These are phyloP conservation scores for Hypoxylon sp. DNA, from an alignment of 2,329 filamentous ascomycete species.

Conservation along the genomic window DNA sequence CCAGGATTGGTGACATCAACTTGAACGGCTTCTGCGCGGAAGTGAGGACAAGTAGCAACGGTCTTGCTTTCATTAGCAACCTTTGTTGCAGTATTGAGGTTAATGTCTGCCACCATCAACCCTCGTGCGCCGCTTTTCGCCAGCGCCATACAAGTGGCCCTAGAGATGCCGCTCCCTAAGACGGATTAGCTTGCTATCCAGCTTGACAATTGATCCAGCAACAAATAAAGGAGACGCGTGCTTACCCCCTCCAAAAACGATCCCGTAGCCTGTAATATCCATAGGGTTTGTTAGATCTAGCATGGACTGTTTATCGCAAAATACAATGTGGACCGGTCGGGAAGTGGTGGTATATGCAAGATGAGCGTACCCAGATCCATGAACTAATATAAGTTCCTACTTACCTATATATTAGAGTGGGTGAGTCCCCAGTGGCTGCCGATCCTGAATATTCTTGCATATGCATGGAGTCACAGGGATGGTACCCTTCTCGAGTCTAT, in stretches of 20 bases:
- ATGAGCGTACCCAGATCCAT: background rate
- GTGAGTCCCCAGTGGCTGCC: too few relatives aligned
- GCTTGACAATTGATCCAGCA: background rate
- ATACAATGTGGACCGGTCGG: background rate
- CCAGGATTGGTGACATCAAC: conserved; percentile 30
- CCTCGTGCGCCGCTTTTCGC: conserved; percentile 30
- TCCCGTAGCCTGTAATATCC: conserved; percentile 3
- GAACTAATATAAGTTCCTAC: too few relatives aligned
- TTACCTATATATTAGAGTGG: too few relatives aligned
- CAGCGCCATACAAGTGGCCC: conserved; percentile 24
- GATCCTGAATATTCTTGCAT: too few relatives aligned
- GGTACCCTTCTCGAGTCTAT: background rate
- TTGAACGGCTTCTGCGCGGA: conserved; percentile 28
- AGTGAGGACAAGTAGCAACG: conserved; percentile 19
- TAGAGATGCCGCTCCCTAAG: conserved; percentile 27
- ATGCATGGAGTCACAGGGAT: too few relatives aligned
- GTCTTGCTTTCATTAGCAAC: conserved; percentile 14
- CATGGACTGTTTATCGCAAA: background rate
- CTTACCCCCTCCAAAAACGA: conserved; percentile 23
- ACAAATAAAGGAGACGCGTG: background rate
- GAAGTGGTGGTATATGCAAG: background rate
- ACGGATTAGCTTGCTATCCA: background rate
- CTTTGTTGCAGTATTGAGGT: conserved; percentile 30
- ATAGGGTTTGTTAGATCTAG: background rate
- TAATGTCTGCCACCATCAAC: conserved; percentile 41